These are phyloP conservation scores for Dothidotthia symphoricarpi DNA, from an alignment of 2,329 filamentous ascomycete species.

Conservation along the genomic window DNA sequence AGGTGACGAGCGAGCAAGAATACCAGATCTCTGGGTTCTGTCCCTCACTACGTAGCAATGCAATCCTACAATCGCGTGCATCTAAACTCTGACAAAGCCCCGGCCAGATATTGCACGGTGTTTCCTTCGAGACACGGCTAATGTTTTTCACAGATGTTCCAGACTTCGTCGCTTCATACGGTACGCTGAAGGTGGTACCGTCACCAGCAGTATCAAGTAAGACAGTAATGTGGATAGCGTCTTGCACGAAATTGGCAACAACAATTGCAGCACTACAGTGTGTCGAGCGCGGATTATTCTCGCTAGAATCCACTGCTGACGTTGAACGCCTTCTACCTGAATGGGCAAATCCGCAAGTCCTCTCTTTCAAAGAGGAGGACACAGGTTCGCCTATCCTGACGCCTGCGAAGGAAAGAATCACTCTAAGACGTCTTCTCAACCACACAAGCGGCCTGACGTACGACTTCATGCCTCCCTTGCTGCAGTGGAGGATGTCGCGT, in stretches of 20 bases:
- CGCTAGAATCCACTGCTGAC: conserved; percentile 22
- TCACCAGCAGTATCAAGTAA: conserved; percentile 16
- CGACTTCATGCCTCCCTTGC: conserved; percentile 17
- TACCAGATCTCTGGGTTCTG: too few relatives aligned
- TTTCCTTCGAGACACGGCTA: too few relatives aligned
- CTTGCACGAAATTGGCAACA: conserved; percentile 30
- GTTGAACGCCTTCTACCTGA: conserved; percentile 27
- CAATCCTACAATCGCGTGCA: too few relatives aligned
- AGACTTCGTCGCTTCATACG: conserved; percentile 17
- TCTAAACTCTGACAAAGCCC: too few relatives aligned
- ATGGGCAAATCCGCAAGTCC: conserved; percentile 20
- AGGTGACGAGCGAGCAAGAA: too few relatives aligned
- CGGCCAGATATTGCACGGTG: too few relatives aligned
- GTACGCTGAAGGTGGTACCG: conserved; percentile 15
- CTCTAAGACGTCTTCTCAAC: conserved; percentile 22
- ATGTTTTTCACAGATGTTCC: too few relatives aligned
- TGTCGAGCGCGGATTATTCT: conserved; percentile 29
- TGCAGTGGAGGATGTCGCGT: conserved; percentile 13
- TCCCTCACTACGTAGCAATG: too few relatives aligned
- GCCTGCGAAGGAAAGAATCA: conserved; percentile 19
- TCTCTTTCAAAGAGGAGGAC: conserved; percentile 11
- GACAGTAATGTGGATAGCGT: conserved; percentile 34
- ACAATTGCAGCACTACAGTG: conserved; percentile 30
- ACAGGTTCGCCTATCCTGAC: conserved; percentile 10
- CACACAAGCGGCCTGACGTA: conserved; percentile 30